A percentile compares a stretch with the other conserved stretches of the same genome.
phyloP scores from a whole-genome alignment of 2,329 filamentous ascomycete genomes.

The Colletotrichum liaoningense region DNA sequence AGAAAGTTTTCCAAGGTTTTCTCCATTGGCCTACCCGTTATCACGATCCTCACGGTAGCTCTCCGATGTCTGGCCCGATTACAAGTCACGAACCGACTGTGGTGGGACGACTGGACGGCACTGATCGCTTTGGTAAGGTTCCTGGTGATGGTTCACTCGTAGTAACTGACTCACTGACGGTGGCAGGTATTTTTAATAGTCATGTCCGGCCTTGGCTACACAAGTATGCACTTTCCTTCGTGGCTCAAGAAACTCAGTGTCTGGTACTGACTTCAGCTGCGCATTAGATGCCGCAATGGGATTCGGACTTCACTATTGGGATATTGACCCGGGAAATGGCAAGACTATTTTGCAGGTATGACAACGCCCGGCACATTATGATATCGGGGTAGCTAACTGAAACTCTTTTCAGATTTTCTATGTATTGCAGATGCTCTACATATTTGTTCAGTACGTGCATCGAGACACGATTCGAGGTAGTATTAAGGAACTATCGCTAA shows the following conservation, averaged over 20 bases:
- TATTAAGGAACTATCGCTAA: not conserved
- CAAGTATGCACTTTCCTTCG: not conserved
- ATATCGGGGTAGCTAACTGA: not conserved
- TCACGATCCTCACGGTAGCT: slow-evolving; percentile 11
- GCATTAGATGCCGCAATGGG: slow-evolving; percentile 24
- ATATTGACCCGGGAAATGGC: slow-evolving; percentile 33
- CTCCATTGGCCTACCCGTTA: slow-evolving; percentile 4
- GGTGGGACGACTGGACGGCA: slow-evolving; percentile 35
- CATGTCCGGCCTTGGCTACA: not conserved
- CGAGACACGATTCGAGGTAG: not conserved
- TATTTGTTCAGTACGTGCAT: slow-evolving; percentile 33
- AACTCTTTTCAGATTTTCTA: slow-evolving; percentile 34
- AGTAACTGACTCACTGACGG: not conserved
- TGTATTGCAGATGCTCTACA: slow-evolving; percentile 39
- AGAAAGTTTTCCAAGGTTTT: slow-evolving; percentile 3
- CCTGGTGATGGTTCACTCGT: accelerated
- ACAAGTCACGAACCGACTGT: slow-evolving; percentile 8
- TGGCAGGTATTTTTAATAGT: slow-evolving; percentile 12
- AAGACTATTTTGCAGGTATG: slow-evolving; percentile 27
- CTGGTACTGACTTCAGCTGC: not conserved
- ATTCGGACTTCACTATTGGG: slow-evolving; percentile 40
- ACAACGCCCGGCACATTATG: not conserved
- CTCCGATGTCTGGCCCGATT: slow-evolving; percentile 24
- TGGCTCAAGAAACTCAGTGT: not conserved
- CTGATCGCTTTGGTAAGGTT: slow-evolving; percentile 19